Evolutionary conservation across 495 filamentous ascomycete species (phyloP), one percentile per base, ranked within the genome.

Genomic region (Aspergillus sparsus): DNA sequence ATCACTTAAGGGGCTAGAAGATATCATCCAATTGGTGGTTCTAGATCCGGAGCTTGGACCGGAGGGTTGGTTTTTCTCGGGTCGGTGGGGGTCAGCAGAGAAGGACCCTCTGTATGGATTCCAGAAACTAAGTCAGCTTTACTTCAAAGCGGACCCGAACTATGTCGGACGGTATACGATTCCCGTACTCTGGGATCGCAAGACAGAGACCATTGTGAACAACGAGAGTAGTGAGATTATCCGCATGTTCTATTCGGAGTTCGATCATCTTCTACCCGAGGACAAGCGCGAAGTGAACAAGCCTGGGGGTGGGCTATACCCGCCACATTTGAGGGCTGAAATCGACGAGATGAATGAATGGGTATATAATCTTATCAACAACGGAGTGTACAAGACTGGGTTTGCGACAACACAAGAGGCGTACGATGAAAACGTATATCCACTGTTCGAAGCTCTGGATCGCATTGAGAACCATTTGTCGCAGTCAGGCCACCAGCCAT

Each of bases 141-240:
- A 95, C 71, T 85, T 88, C 63, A 74, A 81, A 32, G 84, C 85
- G 7, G 80, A 92, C 65, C 81, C 85, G 0, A 73, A 82, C 35
- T 96, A 93, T 66, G 74, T 80, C 45, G 90, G 88, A 2, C 77
- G 89, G 27, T 94, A 87, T 69, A 94, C 91, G 1, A 89, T 96
- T 7, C 91, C 91, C 3, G 81, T 84, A 32, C 77, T 96, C 27
- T 94, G 86, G 77, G 91, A 96, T 71, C 90, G 80, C 67, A 85
- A 88, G 74, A 73, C 73, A 49, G 79, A 85, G 59, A 85, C 81
- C 27, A 89, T 93, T 60, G 91, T 93, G 58, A 92, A 82, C 72
- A 95, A 96, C 62, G 91, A 95, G 80, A 90, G 87, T 64, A 84
- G 83, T 60, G 91, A 95, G 79, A 91, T 96, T 62, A 85, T 94